These are phyloP conservation scores for Zasmidium citrigriseum DNA, from an alignment of 2,329 filamentous ascomycete genomes.

Conservation along the genomic window DNA sequence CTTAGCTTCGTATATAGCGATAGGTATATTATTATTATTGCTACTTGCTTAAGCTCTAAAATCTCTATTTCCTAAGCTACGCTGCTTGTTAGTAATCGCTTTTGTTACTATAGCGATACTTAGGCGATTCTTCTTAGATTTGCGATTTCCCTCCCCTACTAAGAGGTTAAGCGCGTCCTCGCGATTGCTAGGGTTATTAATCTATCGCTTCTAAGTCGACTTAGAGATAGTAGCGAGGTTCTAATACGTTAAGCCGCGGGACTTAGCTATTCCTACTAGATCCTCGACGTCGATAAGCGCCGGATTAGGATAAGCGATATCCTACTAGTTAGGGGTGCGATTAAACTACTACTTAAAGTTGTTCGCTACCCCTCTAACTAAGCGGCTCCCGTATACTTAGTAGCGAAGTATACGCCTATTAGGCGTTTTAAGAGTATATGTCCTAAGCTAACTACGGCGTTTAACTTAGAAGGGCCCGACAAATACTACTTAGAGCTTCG, in stretches of 20 bases:
- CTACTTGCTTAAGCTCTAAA: not conserved
- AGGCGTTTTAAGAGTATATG: not conserved
- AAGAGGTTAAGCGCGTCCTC: not conserved
- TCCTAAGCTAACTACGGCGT: not conserved
- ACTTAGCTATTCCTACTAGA: not conserved
- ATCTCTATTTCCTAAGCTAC: too few relatives aligned
- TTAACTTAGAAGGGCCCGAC: not conserved
- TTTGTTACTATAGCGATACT: too few relatives aligned
- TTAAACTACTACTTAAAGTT: not conserved
- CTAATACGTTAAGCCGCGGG: not conserved
- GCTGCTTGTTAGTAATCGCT: too few relatives aligned
- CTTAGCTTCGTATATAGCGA: not conserved
- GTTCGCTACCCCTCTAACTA: not conserved
- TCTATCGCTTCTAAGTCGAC: not conserved
- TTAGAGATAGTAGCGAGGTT: too few relatives aligned
- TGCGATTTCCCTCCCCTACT: not conserved
- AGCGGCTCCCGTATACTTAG: not conserved
- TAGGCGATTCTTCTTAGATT: not conserved
- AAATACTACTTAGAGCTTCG: too few relatives aligned
- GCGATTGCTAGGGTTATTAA: not conserved
- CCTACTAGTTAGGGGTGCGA: not conserved
- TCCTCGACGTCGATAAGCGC: not conserved
- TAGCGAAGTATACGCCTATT: not conserved
- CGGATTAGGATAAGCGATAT: not conserved
- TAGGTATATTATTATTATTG: not conserved